Evolutionary conservation across 345 rosid species (phyloP).

Genomic region (Melaleuca alternifolia): DNA sequence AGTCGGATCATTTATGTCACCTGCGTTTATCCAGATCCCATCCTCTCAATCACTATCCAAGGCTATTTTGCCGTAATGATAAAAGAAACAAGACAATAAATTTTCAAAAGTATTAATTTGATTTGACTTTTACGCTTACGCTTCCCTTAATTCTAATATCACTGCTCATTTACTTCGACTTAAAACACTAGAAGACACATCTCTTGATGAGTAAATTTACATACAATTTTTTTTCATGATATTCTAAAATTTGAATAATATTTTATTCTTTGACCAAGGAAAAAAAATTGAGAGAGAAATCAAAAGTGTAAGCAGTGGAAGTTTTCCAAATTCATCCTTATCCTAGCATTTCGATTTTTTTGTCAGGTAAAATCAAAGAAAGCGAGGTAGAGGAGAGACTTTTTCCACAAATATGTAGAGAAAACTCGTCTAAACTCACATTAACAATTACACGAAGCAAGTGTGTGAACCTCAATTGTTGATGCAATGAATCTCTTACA

Average conservation of each 20-base stretch:
- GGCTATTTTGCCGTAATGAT: no score
- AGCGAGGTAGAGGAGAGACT: background rate
- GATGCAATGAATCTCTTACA: background rate
- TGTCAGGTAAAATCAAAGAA: background rate
- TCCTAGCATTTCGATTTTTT: background rate
- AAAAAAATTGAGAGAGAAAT: background rate
- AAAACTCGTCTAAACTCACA: background rate
- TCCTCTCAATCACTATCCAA: no score
- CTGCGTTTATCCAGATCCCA: no score
- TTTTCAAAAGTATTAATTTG: no score
- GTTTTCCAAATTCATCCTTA: background rate
- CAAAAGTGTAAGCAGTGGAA: no score
- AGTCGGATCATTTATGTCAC: no score
- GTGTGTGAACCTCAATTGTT: background rate
- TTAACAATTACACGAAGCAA: background rate
- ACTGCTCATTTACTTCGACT: background rate
- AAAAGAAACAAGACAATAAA: no score
- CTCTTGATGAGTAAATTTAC: background rate
- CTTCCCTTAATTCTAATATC: background rate
- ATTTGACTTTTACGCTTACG: background rate
- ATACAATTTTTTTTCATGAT: background rate
- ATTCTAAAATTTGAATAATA: background rate
- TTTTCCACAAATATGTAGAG: no score
- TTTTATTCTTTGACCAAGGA: background rate
- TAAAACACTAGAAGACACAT: background rate